phyloP scores from a whole-genome alignment of 2,329 filamentous ascomycete species.

The Sordariomycetes sp. region DNA sequence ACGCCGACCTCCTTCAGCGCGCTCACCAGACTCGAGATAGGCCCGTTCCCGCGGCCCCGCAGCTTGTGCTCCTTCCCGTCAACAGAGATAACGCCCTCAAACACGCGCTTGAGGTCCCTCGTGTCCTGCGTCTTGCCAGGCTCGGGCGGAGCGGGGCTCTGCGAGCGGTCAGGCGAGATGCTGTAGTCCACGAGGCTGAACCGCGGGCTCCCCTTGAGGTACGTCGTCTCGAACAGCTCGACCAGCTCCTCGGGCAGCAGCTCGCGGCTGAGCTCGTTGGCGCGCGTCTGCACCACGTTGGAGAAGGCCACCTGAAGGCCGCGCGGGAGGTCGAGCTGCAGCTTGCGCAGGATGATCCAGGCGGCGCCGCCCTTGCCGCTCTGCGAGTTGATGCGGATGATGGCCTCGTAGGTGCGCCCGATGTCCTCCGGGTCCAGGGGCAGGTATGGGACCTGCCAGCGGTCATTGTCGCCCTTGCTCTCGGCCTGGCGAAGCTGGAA shows the following conservation, averaged over 20 bases:
- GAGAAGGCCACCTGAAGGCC: conserved; percentile 88
- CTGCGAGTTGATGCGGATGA: conserved; percentile 98
- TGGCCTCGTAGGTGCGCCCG: conserved; percentile 87
- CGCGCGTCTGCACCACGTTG: conserved; percentile 70
- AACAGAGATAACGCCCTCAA: conserved; percentile 74
- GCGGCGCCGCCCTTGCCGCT: conserved; percentile 89
- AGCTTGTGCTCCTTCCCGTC: conserved; percentile 73
- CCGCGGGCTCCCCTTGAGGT: conserved; percentile 74
- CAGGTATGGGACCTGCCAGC: conserved; percentile 72
- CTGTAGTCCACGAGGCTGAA: conserved; percentile 87
- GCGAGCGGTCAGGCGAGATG: conserved; percentile 74
- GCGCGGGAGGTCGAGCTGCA: conserved; percentile 85
- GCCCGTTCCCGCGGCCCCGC: conserved; percentile 75
- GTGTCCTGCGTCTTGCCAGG: conserved; percentile 66
- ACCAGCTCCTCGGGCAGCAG: conserved; percentile 77
- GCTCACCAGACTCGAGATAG: conserved; percentile 78
- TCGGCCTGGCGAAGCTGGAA: conserved; percentile 39
- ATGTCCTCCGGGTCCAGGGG: conserved; percentile 90
- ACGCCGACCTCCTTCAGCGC: conserved; percentile 71
- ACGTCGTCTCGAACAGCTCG: conserved; percentile 77
- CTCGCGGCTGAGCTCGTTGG: conserved; percentile 75
- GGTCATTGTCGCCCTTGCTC: conserved; percentile 44
- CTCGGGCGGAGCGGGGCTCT: conserved; percentile 58
- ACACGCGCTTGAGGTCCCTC: conserved; percentile 68
- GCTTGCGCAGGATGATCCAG: conserved; percentile 83